A percentile compares a stretch with the other conserved stretches of the same genome.
Evolutionary conservation across 2,329 filamentous ascomycete species (phyloP).

Genomic region (Juglanconis juglandina): DNA sequence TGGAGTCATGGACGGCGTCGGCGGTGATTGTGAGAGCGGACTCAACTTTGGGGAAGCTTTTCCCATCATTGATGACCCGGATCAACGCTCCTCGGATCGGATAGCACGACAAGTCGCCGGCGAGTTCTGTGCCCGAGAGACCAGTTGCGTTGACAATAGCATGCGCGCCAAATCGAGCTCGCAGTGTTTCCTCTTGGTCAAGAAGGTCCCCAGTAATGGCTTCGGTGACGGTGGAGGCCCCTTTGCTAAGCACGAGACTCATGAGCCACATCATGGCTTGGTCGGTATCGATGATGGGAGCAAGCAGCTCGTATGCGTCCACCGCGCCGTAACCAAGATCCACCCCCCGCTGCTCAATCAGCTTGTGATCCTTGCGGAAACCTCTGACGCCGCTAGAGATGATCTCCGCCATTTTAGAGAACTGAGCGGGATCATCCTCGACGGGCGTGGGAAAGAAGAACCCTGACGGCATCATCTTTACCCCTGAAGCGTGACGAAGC

Average conservation of each 20-base stretch:
- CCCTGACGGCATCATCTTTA: slow-evolving; percentile 35
- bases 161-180: slow-evolving; percentile 33
- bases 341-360: slow-evolving; percentile 34
- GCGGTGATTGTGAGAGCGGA: slow-evolving; percentile 38
- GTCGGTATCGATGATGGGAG: slow-evolving; percentile 45
- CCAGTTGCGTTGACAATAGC: slow-evolving; percentile 43
- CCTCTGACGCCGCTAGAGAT: slow-evolving; percentile 35
- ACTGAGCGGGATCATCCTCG: slow-evolving; percentile 31
- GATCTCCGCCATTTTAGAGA: slow-evolving; percentile 38
- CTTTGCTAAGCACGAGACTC: slow-evolving; percentile 38
- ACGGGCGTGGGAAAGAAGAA: slow-evolving; percentile 37
- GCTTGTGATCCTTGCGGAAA: slow-evolving; percentile 32
- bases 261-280: slow-evolving; percentile 39
- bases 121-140: slow-evolving; percentile 33
- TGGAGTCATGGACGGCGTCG: slow-evolving; percentile 31
- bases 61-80: slow-evolving; percentile 43
- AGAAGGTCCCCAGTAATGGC: slow-evolving; percentile 34
- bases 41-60: slow-evolving; percentile 37
- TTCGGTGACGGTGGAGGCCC: slow-evolving; percentile 35
- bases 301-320: slow-evolving; percentile 42
- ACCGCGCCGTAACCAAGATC: slow-evolving; percentile 33
- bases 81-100: slow-evolving; percentile 41
- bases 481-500: slow-evolving; percentile 31
- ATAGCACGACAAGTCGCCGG: slow-evolving; percentile 37
- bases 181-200: slow-evolving; percentile 32